phyloP scores from a whole-genome alignment of 2,329 filamentous ascomycete genomes.

The Knoxdaviesia capensis region DNA sequence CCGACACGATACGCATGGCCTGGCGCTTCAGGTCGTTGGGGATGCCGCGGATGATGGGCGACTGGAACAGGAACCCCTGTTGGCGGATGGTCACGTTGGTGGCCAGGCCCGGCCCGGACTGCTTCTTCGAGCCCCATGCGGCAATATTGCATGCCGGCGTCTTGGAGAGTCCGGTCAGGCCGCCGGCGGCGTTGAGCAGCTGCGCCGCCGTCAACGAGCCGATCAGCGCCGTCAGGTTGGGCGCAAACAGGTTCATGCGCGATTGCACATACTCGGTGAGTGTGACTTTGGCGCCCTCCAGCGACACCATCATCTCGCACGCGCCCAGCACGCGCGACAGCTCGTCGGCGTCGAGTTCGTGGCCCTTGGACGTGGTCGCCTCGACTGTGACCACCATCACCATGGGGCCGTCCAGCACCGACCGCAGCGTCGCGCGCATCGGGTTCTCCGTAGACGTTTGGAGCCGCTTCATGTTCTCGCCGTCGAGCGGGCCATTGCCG shows the following conservation, averaged over 20 bases:
- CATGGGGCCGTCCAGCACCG: conserved; percentile 70
- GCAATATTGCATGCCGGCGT: conserved; percentile 86
- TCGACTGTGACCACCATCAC: conserved; percentile 94
- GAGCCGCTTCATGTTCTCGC: conserved; percentile 58
- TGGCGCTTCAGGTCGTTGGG: conserved; percentile 77
- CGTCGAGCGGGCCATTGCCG: conserved; percentile 75
- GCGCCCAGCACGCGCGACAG: conserved; percentile 54
- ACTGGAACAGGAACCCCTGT: conserved; percentile 85
- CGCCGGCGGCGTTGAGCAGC: conserved; percentile 86
- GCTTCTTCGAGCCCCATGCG: conserved; percentile 77
- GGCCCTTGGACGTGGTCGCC: conserved; percentile 73
- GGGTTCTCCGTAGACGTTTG: conserved; percentile 62
- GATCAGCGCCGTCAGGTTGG: conserved; percentile 77
- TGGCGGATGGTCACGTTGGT: conserved; percentile 83
- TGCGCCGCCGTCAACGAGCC: conserved; percentile 88
- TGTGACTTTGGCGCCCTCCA: conserved; percentile 71
- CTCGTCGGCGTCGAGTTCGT: conserved; percentile 55
- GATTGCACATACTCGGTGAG: conserved; percentile 92
- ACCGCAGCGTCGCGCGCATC: conserved; percentile 53
- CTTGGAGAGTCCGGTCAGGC: conserved; percentile 72
- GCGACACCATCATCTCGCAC: conserved; percentile 71
- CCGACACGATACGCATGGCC: conserved; percentile 84
- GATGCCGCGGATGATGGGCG: conserved; percentile 69
- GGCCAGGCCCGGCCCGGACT: conserved; percentile 55
- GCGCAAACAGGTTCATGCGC: conserved; percentile 89